A percentile compares a stretch with the other conserved stretches of the same genome.
These are phyloP conservation scores for Helianthus annuus DNA, from an alignment of 129 eudicot genomes.

Conservation along the genomic window HanXRQr2.0-SUNRISE NC_035448.2:186246389-186246888, in stretches of 20 bases:
- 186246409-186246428: constrained; percentile 35
- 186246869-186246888: constrained; percentile 59
- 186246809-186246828: constrained; percentile 45
- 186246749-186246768: constrained; percentile 59
- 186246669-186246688: constrained; percentile 54
- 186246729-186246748: constrained; percentile 35
- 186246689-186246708: constrained; percentile 65
- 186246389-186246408: constrained; percentile 19
- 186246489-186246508: constrained; percentile 41
- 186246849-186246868: constrained; percentile 51
- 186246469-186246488: constrained; percentile 42
- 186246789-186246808: constrained; percentile 50
- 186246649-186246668: constrained; percentile 39
- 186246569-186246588: constrained; percentile 33
- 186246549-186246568: constrained; percentile 37
- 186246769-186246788: constrained; percentile 44
- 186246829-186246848: constrained; percentile 44
- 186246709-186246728: constrained; percentile 43
- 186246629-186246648: constrained; percentile 27
- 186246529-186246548: constrained; percentile 36
- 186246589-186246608: constrained; percentile 55
- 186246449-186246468: constrained; percentile 52
- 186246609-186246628: constrained; percentile 55
- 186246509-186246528: constrained; percentile 37
- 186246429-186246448: constrained; percentile 56